Conservation (phyloP, 495 filamentous ascomycete species). For the Penicillium nucicola region DNA sequence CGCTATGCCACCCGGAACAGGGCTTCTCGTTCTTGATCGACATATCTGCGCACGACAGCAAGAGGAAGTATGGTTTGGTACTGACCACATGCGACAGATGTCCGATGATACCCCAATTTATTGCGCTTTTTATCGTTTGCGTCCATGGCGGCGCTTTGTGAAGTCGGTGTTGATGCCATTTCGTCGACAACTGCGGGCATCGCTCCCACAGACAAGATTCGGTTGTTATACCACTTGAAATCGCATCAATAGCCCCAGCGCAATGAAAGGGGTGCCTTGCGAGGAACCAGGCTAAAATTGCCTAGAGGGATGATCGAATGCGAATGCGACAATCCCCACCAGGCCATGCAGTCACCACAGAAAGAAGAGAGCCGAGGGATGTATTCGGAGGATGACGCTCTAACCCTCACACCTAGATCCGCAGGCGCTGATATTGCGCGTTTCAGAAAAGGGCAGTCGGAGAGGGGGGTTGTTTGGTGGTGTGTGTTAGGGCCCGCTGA, state of each 20-base stretch:
- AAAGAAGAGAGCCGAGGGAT: not conserved
- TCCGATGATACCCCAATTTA: conserved; percentile 95
- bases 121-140: conserved; percentile 83
- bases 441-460: conserved; percentile 17
- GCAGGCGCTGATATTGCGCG: conserved; percentile 24
- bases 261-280: conserved; percentile 8
- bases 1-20: not conserved
- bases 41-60: not conserved
- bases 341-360: conserved; percentile 17
- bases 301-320: conserved; percentile 4
- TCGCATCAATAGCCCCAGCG: conserved; percentile 30
- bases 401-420: conserved; percentile 12
- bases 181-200: conserved; percentile 53
- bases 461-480: no score
- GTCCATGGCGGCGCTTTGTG: conserved; percentile 50
- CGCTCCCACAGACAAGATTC: conserved; percentile 28
- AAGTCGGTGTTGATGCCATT: conserved; percentile 65
- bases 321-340: conserved; percentile 7
- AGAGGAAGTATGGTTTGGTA: conserved; percentile 17
- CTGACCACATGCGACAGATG: conserved; percentile 96
- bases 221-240: conserved; percentile 31
- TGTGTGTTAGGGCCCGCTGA: conserved; percentile 6
- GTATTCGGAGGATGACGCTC: conserved; percentile 11
- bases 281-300: not conserved
- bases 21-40: not conserved